Percentiles rank a stretch among this genome's conserved stretches.
These are phyloP conservation scores for Leccinum arenicola DNA, from an alignment of 768 basidiomycete genomes.

Conservation along the genomic window DNA sequence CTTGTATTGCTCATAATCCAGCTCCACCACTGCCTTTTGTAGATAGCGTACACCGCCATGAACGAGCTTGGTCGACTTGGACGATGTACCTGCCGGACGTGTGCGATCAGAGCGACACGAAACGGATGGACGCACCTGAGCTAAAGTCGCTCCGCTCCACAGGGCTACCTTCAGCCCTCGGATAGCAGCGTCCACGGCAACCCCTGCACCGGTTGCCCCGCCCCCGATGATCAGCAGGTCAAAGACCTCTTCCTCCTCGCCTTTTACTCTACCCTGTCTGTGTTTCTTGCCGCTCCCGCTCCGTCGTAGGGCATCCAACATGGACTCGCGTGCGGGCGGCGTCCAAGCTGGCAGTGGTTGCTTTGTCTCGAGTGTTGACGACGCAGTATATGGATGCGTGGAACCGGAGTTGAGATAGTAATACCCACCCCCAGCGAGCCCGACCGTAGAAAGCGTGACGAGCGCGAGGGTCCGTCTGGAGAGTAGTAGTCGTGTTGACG, in stretches of 20 bases:
- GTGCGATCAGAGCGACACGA: background rate
- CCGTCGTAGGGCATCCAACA: conserved; percentile 51
- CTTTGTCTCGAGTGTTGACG: conserved; percentile 63
- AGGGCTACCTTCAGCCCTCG: conserved; percentile 92
- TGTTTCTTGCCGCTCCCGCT: background rate
- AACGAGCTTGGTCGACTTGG: conserved; percentile 96
- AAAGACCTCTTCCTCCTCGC: conserved; percentile 55
- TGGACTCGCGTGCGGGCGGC: conserved; percentile 65
- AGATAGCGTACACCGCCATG: conserved; percentile 98
- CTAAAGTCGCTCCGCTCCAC: conserved; percentile 94
- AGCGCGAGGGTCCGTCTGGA: conserved; percentile 55
- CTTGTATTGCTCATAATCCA: conserved; percentile 96
- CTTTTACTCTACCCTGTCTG: conserved; percentile 38
- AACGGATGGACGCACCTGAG: conserved; percentile 53
- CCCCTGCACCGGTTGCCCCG: conserved; percentile 93
- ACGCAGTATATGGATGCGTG: conserved; percentile 45
- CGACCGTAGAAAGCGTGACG: conserved; percentile 49
- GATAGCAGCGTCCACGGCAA: conserved; percentile 93
- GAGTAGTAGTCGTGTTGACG: conserved; percentile 36
- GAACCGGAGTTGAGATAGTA: conserved; percentile 75
- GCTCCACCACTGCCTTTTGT: conserved; percentile 92
- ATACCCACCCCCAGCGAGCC: conserved; percentile 59
- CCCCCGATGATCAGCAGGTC: conserved; percentile 89
- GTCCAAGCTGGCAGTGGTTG: conserved; percentile 78
- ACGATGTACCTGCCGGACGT: conserved; percentile 73